Conservation (phyloP, 371 early-diverging fungal species). For the Mucor circinelloides region DNA sequence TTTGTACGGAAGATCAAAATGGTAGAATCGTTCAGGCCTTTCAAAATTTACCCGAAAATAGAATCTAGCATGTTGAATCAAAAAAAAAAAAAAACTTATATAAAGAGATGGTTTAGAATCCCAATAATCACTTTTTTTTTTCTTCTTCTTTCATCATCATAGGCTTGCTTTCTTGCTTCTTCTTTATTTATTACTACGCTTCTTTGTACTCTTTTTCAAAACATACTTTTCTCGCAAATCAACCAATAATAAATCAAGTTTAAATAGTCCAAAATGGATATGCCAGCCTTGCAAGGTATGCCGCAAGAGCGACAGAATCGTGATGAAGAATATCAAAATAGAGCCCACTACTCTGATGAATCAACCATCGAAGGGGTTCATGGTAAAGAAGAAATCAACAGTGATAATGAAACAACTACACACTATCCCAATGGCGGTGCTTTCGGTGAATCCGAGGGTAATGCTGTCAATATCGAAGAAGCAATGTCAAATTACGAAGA, state of each 20-base stretch:
- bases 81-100: conserved; percentile 6
- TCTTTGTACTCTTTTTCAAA: background rate
- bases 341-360: conserved; percentile 21
- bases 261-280: conserved; percentile 28
- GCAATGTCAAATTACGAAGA: conserved; percentile 52
- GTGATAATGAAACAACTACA: conserved; percentile 7
- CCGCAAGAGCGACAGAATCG: conserved; percentile 13
- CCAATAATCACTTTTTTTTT: background rate
- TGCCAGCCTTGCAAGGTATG: conserved; percentile 23
- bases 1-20: background rate
- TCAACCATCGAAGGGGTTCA: conserved; percentile 28
- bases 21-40: conserved; percentile 29
- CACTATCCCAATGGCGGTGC: conserved; percentile 22
- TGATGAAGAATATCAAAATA: conserved; percentile 22
- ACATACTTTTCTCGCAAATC: conserved; percentile 4
- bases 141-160: background rate
- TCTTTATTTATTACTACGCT: background rate
- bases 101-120: background rate
- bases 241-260: background rate
- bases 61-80: background rate
- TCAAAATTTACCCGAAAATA: conserved; percentile 16
- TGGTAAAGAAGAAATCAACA: conserved; percentile 26
- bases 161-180: background rate
- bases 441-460: conserved; percentile 47
- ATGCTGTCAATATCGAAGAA: conserved; percentile 49